Evolutionary conservation across 75 land plant genomes (phyloP).

Genomic region (Gnetum montanum): DNA sequence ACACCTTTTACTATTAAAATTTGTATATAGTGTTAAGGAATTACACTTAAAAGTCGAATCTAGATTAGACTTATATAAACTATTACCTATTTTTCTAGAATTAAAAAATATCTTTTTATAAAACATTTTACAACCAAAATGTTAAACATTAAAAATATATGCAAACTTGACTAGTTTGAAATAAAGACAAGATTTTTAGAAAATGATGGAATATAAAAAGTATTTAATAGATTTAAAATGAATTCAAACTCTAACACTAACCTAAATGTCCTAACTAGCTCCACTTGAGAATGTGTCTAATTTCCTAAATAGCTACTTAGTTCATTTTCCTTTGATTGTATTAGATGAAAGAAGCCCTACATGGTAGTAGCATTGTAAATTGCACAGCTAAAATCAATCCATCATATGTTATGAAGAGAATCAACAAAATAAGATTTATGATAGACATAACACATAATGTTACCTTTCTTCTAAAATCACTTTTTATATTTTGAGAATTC

Average conservation of each 20-base stretch:
- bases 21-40: not conserved
- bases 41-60: not conserved
- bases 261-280: slow-evolving; percentile 8
- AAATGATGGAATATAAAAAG: no score
- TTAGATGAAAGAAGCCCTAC: slow-evolving; percentile 1
- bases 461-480: slow-evolving; percentile 4
- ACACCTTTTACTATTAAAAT: slow-evolving; percentile 1
- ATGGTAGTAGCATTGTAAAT: not conserved
- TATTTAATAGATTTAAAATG: slow-evolving; percentile 5
- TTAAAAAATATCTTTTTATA: not conserved
- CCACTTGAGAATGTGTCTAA: slow-evolving; percentile 2
- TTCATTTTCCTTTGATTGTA: no score
- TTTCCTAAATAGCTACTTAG: not conserved
- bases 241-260: not conserved
- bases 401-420: slow-evolving; percentile 1
- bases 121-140: not conserved
- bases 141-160: not conserved
- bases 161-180: slow-evolving; percentile 4
- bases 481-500: no score
- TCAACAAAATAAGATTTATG: slow-evolving; percentile 6
- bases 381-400: slow-evolving; percentile 6
- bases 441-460: not conserved
- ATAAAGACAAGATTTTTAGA: not conserved
- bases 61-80: no score
- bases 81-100: not conserved